A percentile compares a stretch with the other conserved stretches of the same genome.
These are phyloP conservation scores for Sporothrix protearum DNA, from an alignment of 2,329 filamentous ascomycete species.

Conservation along the genomic window DNA sequence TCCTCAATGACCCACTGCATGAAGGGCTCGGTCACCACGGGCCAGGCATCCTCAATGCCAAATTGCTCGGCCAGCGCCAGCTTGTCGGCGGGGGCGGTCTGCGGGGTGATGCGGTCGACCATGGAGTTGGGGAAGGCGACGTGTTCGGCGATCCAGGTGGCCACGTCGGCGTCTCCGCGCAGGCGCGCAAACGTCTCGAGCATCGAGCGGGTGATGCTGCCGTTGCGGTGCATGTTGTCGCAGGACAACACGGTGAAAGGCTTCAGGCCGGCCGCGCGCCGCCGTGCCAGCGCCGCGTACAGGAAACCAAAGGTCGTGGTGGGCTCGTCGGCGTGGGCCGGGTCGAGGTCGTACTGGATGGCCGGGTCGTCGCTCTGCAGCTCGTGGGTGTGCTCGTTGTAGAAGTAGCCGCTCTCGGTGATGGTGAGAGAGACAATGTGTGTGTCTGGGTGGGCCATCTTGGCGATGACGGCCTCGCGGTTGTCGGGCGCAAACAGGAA, in stretches of 20 bases:
- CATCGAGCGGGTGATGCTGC: slow-evolving; percentile 51
- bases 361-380: slow-evolving; percentile 47
- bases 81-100: slow-evolving; percentile 47
- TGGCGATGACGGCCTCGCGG: slow-evolving; percentile 50
- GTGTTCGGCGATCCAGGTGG: slow-evolving; percentile 47
- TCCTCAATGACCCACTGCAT: slow-evolving; percentile 56
- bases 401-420: slow-evolving; percentile 56
- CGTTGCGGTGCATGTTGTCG: slow-evolving; percentile 58
- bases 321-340: slow-evolving; percentile 43
- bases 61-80: slow-evolving; percentile 43
- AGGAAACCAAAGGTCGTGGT: slow-evolving; percentile 52
- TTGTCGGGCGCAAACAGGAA: slow-evolving; percentile 52
- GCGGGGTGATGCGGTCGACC: slow-evolving; percentile 55
- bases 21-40: slow-evolving; percentile 54
- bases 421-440: slow-evolving; percentile 55
- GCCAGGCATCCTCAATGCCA: slow-evolving; percentile 50
- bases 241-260: slow-evolving; percentile 55
- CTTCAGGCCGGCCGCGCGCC: slow-evolving; percentile 44
- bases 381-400: slow-evolving; percentile 56
- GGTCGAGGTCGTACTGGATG: slow-evolving; percentile 49
- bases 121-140: slow-evolving; percentile 53
- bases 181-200: slow-evolving; percentile 48
- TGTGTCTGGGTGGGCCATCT: slow-evolving; percentile 54
- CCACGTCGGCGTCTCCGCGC: slow-evolving; percentile 43
- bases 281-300: slow-evolving; percentile 48